phyloP scores from a whole-genome alignment of 164 flowering plant genomes.

The Tinospora cordifolia region DNA sequence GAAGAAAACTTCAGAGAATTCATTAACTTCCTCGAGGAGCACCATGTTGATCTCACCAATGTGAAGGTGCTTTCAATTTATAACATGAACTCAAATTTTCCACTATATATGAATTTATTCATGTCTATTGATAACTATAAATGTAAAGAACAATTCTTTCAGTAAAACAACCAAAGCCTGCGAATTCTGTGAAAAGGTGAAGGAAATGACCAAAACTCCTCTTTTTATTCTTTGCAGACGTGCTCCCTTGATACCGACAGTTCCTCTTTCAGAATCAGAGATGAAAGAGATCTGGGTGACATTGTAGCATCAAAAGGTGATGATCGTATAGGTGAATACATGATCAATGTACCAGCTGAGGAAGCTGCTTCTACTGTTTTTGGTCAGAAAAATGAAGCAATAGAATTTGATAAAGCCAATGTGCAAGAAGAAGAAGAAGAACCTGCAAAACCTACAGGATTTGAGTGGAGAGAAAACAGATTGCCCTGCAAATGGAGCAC shows the following conservation, averaged over 20 bases:
- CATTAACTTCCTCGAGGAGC: slow-evolving; percentile 49
- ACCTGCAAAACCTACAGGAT: slow-evolving; percentile 13
- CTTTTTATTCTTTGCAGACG: slow-evolving; percentile 37
- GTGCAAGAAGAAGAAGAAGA: slow-evolving; percentile 13
- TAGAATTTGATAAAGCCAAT: slow-evolving; percentile 5
- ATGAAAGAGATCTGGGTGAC: slow-evolving; percentile 16
- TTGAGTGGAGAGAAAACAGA: slow-evolving; percentile 33
- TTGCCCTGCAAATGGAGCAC: slow-evolving; percentile 74
- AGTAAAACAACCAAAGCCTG: neutral
- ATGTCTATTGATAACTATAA: neutral
- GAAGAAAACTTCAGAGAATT: slow-evolving; percentile 68
- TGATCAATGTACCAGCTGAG: neutral
- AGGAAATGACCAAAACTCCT: slow-evolving; percentile 4
- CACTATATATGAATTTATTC: neutral
- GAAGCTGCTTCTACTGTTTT: neutral
- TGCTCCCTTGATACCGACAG: slow-evolving; percentile 51
- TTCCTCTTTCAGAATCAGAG: slow-evolving; percentile 17
- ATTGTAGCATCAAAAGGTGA: neutral
- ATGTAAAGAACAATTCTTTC: neutral
- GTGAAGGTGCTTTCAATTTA: slow-evolving; percentile 46
- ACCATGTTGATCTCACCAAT: slow-evolving; percentile 49
- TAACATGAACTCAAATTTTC: neutral
- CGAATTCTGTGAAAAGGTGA: neutral
- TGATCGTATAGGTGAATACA: neutral
- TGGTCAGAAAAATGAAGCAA: neutral